Percentiles rank a stretch among this genome's conserved stretches.
Conservation (phyloP, 2,329 filamentous ascomycete species). For the Colletotrichum scovillei region DNA sequence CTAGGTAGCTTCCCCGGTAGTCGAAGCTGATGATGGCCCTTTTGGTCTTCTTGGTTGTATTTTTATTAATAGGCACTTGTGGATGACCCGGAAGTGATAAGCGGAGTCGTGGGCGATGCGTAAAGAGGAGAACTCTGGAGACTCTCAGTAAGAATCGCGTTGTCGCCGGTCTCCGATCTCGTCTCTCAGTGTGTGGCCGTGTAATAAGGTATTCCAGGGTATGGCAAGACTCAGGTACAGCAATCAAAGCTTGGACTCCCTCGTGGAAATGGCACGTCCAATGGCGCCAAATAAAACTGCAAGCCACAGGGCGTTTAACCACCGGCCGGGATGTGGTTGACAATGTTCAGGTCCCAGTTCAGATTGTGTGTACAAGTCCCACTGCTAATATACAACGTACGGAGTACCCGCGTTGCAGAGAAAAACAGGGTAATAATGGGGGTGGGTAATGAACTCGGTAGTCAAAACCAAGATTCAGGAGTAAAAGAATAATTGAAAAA, state of each 20-base stretch:
- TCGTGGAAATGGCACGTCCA: constrained; percentile 23
- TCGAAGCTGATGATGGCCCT: background rate
- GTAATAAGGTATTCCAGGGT: constrained; percentile 4
- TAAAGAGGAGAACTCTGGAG: background rate
- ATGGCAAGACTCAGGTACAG: constrained; percentile 1
- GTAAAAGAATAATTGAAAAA: constrained; percentile 2
- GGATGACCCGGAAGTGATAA: constrained; percentile 1
- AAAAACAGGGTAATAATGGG: background rate
- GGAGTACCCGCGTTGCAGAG: constrained; percentile 12
- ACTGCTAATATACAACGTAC: constrained; percentile 29
- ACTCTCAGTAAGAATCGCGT: background rate
- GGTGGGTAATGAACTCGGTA: constrained; percentile 5
- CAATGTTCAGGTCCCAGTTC: background rate
- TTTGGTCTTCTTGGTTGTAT: background rate
- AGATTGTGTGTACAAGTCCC: constrained; percentile 5
- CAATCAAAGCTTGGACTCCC: constrained; percentile 28
- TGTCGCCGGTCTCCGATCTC: background rate
- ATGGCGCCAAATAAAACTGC: constrained; percentile 18
- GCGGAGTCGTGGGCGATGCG: background rate
- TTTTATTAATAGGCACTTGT: constrained; percentile 26
- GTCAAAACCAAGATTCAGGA: constrained; percentile 19
- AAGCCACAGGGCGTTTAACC: constrained; percentile 31
- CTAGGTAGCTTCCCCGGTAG: constrained; percentile 7
- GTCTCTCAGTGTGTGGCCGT: background rate
- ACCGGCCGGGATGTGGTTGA: constrained; percentile 10